These are phyloP conservation scores for Leccinum subspadiceum DNA, from an alignment of 1,284 basidiomycete species.

Conservation along the genomic window DNA sequence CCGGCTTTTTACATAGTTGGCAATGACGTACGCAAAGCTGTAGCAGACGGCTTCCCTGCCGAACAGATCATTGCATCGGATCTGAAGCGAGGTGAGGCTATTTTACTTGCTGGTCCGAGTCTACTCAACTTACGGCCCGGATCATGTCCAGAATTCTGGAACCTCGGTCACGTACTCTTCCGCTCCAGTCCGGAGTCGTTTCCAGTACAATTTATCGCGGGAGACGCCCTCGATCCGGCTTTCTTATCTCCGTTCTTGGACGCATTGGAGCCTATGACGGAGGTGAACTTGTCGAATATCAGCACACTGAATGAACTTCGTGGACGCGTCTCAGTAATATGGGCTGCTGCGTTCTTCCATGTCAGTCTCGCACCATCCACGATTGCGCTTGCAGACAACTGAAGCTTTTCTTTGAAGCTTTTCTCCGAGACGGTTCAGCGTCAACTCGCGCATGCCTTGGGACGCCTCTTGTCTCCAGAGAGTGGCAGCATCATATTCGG, in stretches of 20 bases:
- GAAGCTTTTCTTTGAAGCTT: slow-evolving; percentile 27
- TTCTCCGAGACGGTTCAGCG: slow-evolving; percentile 39
- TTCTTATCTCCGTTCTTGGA: slow-evolving; percentile 15
- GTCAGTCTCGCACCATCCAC: slow-evolving; percentile 26
- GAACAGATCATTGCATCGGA: slow-evolving; percentile 23
- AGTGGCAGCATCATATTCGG: slow-evolving; percentile 41
- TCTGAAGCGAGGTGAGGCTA: slow-evolving; percentile 19
- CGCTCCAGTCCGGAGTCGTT: slow-evolving; percentile 28
- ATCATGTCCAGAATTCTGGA: slow-evolving; percentile 29
- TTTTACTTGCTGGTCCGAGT: background rate
- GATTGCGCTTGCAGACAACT: background rate
- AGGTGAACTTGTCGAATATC: slow-evolving; percentile 27
- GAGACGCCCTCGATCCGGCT: slow-evolving; percentile 29
- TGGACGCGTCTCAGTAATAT: slow-evolving; percentile 38
- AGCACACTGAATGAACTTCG: slow-evolving; percentile 36
- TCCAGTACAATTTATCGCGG: slow-evolving; percentile 35
- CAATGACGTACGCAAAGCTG: slow-evolving; percentile 18
- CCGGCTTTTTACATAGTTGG: slow-evolving; percentile 17
- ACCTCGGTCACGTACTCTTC: slow-evolving; percentile 37
- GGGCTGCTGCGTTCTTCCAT: slow-evolving; percentile 42
- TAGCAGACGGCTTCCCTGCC: slow-evolving; percentile 21
- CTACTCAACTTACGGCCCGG: background rate
- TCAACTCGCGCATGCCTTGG: slow-evolving; percentile 35
- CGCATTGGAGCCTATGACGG: background rate
- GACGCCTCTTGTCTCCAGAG: slow-evolving; percentile 35